Evolutionary conservation across 179 eudicot genomes (phyloP).

Genomic region (Heliamphora pulchella): DNA sequence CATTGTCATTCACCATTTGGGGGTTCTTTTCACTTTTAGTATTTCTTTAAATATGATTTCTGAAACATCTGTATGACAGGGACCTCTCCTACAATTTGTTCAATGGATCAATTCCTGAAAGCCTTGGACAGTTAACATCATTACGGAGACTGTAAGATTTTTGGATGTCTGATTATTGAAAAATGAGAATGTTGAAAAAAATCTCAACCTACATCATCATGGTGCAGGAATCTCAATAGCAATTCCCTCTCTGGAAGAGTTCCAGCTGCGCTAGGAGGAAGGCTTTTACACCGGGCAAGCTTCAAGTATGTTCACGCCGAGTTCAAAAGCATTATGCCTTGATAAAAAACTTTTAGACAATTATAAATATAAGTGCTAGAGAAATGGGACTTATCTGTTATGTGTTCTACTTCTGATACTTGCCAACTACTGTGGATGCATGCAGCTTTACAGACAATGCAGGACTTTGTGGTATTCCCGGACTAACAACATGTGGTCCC

Average conservation of each 20-base stretch:
- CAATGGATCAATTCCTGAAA: slow-evolving; percentile 89
- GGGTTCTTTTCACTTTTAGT: neutral
- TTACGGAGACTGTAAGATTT: slow-evolving; percentile 61
- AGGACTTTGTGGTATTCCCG: slow-evolving; percentile 97
- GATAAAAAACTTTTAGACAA: neutral
- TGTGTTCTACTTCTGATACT: slow-evolving; percentile 12
- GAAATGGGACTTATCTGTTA: neutral
- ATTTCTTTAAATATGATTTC: neutral
- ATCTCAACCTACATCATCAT: slow-evolving; percentile 10
- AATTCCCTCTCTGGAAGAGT: slow-evolving; percentile 89
- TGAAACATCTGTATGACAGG: slow-evolving; percentile 38
- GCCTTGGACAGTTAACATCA: slow-evolving; percentile 64
- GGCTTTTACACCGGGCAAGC: slow-evolving; percentile 91
- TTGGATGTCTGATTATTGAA: neutral
- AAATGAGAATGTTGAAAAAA: neutral
- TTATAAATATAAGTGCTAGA: neutral
- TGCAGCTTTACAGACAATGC: slow-evolving; percentile 88
- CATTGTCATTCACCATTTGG: neutral
- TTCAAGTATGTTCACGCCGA: slow-evolving; percentile 58
- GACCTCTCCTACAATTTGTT: slow-evolving; percentile 85
- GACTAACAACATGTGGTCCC: slow-evolving; percentile 74
- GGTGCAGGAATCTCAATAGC: slow-evolving; percentile 75
- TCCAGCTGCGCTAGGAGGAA: slow-evolving; percentile 75
- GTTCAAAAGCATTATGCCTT: slow-evolving; percentile 3
- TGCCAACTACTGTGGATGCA: slow-evolving; percentile 12